Evolutionary conservation across 75 land plant genomes (phyloP).

Genomic region (Pinus tabuliformis): DNA sequence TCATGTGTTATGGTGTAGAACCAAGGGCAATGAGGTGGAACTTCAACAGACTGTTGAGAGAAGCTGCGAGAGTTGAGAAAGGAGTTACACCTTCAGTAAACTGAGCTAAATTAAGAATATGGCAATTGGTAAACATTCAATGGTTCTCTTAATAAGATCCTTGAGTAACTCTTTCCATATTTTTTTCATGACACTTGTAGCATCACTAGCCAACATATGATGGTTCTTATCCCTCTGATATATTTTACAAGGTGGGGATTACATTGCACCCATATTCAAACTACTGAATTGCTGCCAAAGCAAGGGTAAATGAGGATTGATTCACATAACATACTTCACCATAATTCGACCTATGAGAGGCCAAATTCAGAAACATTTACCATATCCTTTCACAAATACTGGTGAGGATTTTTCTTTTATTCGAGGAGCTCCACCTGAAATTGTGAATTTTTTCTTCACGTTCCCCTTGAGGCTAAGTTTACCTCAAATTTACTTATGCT

Average conservation of each 20-base stretch:
- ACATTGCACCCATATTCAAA: conserved; percentile 40
- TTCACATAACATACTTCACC: too few species aligned
- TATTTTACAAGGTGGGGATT: conserved; percentile 43
- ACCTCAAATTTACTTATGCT: too few species aligned
- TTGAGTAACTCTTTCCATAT: conserved; percentile 76
- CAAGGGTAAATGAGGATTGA: too few species aligned
- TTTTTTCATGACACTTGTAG: conserved; percentile 21
- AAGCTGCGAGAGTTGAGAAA: conserved; percentile 48
- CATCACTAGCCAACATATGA: conserved; percentile 12
- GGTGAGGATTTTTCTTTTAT: too few species aligned
- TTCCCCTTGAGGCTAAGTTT: too few species aligned
- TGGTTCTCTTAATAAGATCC: conserved; percentile 74
- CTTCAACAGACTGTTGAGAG: conserved; percentile 52
- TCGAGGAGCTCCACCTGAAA: too few species aligned
- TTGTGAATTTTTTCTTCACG: too few species aligned
- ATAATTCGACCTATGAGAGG: too few species aligned
- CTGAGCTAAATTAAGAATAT: conserved; percentile 71
- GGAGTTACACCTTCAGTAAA: conserved; percentile 74
- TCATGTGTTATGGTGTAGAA: conserved; percentile 72
- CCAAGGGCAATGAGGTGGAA: conserved; percentile 44
- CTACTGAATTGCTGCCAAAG: not conserved
- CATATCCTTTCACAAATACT: too few species aligned
- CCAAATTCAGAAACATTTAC: too few species aligned
- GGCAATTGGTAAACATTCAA: conserved; percentile 68
- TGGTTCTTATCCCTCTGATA: conserved; percentile 30